Conservation (phyloP, 768 basidiomycete species). For the Udeniomyces megalosporus region DNA sequence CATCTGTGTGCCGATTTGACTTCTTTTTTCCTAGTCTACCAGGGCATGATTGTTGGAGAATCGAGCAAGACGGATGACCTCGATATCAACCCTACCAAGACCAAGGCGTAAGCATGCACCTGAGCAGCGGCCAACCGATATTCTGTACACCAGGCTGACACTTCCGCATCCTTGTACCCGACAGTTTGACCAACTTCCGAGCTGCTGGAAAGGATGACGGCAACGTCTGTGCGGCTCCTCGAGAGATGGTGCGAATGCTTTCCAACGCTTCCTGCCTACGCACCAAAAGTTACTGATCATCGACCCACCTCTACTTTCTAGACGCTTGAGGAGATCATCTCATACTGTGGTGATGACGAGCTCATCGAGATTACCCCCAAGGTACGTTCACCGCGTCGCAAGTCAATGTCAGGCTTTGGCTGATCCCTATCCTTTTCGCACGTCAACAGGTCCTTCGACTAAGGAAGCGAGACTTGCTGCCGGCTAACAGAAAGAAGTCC, state of each 20-base stretch:
- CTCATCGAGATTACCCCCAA: conserved; percentile 17
- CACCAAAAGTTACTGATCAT: neutral
- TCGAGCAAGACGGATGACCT: conserved; percentile 4
- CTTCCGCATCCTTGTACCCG: neutral
- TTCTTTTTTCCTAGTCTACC: conserved; percentile 4
- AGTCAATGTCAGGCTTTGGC: neutral
- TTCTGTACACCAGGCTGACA: neutral
- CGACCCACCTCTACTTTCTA: neutral
- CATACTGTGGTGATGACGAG: conserved; percentile 16
- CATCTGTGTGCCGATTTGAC: neutral
- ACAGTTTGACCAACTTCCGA: conserved; percentile 11
- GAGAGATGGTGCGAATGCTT: conserved; percentile 1
- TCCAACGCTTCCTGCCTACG: neutral
- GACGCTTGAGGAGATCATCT: conserved; percentile 14
- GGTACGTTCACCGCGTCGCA: neutral
- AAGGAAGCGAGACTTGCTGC: conserved; percentile 4
- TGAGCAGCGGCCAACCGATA: neutral
- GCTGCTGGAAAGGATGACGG: conserved; percentile 14
- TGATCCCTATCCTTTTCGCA: neutral
- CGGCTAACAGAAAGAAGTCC: neutral
- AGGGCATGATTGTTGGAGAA: conserved; percentile 13
- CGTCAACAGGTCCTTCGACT: neutral
- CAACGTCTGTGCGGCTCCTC: neutral
- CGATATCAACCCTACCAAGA: conserved; percentile 14
- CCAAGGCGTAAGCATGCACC: neutral